Evolutionary conservation across 208 protist genomes (phyloP), one percentile per base, ranked within the genome.

Genomic region (Trypanosoma rangeli): DNA sequence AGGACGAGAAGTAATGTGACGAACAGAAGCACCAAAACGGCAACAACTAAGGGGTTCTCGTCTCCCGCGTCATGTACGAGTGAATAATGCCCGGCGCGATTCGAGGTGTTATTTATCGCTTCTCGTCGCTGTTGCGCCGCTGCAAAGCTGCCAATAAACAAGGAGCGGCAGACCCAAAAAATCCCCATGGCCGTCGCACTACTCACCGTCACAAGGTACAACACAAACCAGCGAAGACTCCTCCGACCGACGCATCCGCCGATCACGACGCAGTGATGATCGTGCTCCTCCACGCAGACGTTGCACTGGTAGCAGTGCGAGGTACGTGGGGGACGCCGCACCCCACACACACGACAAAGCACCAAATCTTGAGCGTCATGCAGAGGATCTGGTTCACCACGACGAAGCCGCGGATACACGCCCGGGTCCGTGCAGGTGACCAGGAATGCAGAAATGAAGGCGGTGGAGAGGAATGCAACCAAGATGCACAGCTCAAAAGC

Each of bases 231-330:
- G 16, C 91, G 90, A 44, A 89, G 63, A 49, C 70, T 93, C 24
- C 86, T 81, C 68, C 79, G 64, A 12, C 90, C 93, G 12, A 96
- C 76, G 68, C 89, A 93, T n/a, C 78, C 80, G 42, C 89, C 90
- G 28, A 95, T 42, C 18, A 95, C 63, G 16, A 72, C 72, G 65
- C 89, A 95, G 70, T 96, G 93, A 58, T 94, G 90, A 69, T 97
- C 87, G 65, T 90, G 85, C 49, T 90, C 80, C n/a, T 80, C 60
- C 26, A 95, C 74, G 64, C 93, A 97, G 22, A 93, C 87, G 24
- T 80, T 77, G 67, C 90, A 96, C 9, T 67, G 35, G 58, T 89
- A 93, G 81, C 90, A 96, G 79, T 95, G 87, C 15, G 86, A 79
- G 0, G 80, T 71, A 24, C 84, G 89, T 8, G 77, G 79, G 3